A percentile compares a stretch with the other conserved stretches of the same genome.
phyloP scores from a whole-genome alignment of 1,284 basidiomycete species.

The Anthracocystis walkeri region DNA sequence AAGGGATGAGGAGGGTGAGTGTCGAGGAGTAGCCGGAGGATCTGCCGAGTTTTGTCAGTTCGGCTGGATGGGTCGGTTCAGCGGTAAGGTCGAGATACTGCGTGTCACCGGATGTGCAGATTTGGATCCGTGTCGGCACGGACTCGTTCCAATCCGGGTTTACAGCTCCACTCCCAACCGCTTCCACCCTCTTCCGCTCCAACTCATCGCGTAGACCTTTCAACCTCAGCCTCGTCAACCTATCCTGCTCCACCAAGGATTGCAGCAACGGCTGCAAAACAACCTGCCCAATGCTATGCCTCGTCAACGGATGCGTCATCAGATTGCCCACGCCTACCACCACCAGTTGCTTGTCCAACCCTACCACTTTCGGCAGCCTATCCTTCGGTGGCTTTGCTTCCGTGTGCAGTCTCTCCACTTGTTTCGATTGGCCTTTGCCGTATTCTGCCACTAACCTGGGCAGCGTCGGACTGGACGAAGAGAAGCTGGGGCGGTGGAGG shows the following conservation, averaged over 20 bases:
- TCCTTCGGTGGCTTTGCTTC: conserved; percentile 13
- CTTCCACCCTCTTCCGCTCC: conserved; percentile 6
- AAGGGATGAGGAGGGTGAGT: conserved; percentile 10
- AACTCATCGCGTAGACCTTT: conserved; percentile 1
- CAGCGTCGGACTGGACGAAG: not conserved
- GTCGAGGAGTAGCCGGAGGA: conserved; percentile 16
- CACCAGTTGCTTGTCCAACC: conserved; percentile 18
- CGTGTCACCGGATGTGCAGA: not conserved
- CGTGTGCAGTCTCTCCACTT: conserved; percentile 19
- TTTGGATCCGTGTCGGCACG: not conserved
- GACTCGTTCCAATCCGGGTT: conserved; percentile 11
- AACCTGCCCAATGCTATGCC: conserved; percentile 43
- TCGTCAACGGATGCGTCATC: conserved; percentile 42
- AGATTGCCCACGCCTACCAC: conserved; percentile 40
- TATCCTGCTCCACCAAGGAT: conserved; percentile 12
- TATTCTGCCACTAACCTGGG: conserved; percentile 43
- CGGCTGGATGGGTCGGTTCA: not conserved
- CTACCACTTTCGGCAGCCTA: conserved; percentile 14
- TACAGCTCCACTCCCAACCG: not conserved
- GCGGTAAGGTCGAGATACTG: conserved; percentile 9
- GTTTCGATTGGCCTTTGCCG: conserved; percentile 38
- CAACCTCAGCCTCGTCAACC: not conserved
- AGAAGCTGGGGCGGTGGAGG: conserved; percentile 24
- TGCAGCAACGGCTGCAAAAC: conserved; percentile 27
- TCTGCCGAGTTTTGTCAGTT: conserved; percentile 9